A percentile compares a stretch with the other conserved stretches of the same genome.
These are phyloP conservation scores for Didymellaceae sp. DNA, from an alignment of 2,329 filamentous ascomycete species.

Conservation along the genomic window DNA sequence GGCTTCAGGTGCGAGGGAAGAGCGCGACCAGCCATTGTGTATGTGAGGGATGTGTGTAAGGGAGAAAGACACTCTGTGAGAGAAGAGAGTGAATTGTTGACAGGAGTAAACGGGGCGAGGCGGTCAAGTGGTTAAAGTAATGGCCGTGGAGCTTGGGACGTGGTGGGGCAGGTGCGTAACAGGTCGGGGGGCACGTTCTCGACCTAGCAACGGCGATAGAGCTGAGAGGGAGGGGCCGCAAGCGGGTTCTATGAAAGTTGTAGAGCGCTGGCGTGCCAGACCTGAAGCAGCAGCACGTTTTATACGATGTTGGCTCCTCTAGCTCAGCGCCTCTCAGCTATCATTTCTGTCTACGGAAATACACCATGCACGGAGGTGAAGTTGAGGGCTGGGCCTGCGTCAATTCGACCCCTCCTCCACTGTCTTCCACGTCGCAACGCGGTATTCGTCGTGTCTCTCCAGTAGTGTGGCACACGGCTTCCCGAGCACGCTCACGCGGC, in stretches of 20 bases:
- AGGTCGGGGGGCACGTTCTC: constrained; percentile 30
- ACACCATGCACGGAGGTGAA: constrained; percentile 2
- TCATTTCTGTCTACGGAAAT: constrained; percentile 13
- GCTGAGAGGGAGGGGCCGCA: constrained; percentile 14
- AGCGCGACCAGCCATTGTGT: constrained; percentile 73
- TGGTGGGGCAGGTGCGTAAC: constrained; percentile 27
- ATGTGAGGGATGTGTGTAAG: constrained; percentile 9
- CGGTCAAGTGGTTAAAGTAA: constrained; percentile 32
- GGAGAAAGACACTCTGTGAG: constrained; percentile 17
- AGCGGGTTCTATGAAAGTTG: constrained; percentile 15
- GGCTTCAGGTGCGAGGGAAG: constrained; percentile 86
- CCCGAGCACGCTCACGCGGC: not conserved
- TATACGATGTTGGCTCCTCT: constrained; percentile 20
- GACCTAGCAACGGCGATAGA: constrained; percentile 25
- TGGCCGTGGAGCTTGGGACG: constrained; percentile 19
- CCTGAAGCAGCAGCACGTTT: constrained; percentile 17
- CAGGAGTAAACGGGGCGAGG: constrained; percentile 22
- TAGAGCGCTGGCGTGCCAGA: constrained; percentile 12
- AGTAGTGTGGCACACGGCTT: not conserved
- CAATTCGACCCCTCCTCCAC: constrained; percentile 19
- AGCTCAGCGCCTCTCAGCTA: constrained; percentile 22
- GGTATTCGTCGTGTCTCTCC: constrained; percentile 9
- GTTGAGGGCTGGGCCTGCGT: constrained; percentile 24
- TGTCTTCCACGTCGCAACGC: constrained; percentile 17
- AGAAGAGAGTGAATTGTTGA: constrained; percentile 22